These are phyloP conservation scores for Claviceps citrina DNA, from an alignment of 2,329 filamentous ascomycete species.

Conservation along the genomic window DNA sequence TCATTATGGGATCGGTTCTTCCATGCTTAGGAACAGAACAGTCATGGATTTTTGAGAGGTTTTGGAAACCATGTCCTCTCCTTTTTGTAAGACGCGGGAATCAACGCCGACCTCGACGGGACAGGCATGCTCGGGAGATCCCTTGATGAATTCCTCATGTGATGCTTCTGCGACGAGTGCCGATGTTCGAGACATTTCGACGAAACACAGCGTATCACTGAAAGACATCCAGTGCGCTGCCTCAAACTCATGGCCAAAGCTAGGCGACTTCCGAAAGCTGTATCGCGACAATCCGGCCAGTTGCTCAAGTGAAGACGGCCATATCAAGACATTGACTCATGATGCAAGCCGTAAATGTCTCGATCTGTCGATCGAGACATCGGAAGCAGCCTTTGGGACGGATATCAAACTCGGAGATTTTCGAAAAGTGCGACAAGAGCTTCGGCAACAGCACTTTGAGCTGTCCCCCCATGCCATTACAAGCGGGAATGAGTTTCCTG, in stretches of 20 bases:
- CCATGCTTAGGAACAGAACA: background rate
- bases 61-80: background rate
- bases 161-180: background rate
- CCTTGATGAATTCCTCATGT: background rate
- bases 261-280: constrained; percentile 5
- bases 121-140: background rate
- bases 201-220: background rate
- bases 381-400: background rate
- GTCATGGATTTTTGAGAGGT: background rate
- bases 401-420: constrained; percentile 4
- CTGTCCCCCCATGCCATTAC: background rate
- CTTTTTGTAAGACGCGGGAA: background rate
- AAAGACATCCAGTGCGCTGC: background rate
- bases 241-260: constrained; percentile 1
- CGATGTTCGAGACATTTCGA: background rate
- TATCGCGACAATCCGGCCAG: background rate
- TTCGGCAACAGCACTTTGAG: background rate
- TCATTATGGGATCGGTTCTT: background rate
- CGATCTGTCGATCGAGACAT: too few species aligned
- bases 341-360: background rate
- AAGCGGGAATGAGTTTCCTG: background rate
- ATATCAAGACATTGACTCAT: background rate
- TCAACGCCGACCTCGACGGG: background rate
- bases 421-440: background rate
- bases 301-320: background rate